Conservation (phyloP, 768 basidiomycete genomes). For the Termitomyces sp. region DNA sequence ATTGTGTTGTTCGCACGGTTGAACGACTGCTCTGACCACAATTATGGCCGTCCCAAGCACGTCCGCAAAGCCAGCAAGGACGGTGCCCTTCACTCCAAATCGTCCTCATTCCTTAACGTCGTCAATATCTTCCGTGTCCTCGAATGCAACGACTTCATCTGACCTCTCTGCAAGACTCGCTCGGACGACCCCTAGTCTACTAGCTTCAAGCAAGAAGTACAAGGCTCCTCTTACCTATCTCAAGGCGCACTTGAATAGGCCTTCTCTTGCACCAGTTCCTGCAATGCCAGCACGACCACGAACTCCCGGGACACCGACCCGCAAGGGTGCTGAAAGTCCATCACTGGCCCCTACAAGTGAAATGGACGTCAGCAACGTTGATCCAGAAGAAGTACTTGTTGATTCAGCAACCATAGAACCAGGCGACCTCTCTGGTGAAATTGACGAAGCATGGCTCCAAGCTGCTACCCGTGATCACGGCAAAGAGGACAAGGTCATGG, state of each 20-base stretch:
- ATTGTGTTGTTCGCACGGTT: conserved; percentile 12
- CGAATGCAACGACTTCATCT: conserved; percentile 20
- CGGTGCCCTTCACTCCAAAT: conserved; percentile 50
- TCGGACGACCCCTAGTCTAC: conserved; percentile 22
- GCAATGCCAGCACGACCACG: conserved; percentile 53
- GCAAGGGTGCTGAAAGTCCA: conserved; percentile 44
- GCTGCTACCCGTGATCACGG: conserved; percentile 45
- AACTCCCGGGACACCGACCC: conserved; percentile 46
- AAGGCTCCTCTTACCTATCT: conserved; percentile 42
- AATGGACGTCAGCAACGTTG: conserved; percentile 72
- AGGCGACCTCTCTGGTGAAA: conserved; percentile 60
- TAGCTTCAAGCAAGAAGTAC: conserved; percentile 54
- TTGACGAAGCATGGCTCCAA: conserved; percentile 53
- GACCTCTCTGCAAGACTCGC: conserved; percentile 24
- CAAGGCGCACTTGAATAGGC: conserved; percentile 17
- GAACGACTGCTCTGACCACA: conserved; percentile 2
- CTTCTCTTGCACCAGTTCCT: conserved; percentile 40
- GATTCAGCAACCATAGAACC: conserved; percentile 70
- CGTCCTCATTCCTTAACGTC: conserved; percentile 34
- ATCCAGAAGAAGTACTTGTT: conserved; percentile 70
- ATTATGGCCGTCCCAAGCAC: conserved; percentile 21
- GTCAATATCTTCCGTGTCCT: conserved; percentile 18
- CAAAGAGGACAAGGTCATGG: conserved; percentile 82
- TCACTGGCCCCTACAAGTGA: conserved; percentile 45
- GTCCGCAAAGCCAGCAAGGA: conserved; percentile 31